These are phyloP conservation scores for Salix viminalis DNA, from an alignment of 345 rosid species.

Conservation along the genomic window DNA sequence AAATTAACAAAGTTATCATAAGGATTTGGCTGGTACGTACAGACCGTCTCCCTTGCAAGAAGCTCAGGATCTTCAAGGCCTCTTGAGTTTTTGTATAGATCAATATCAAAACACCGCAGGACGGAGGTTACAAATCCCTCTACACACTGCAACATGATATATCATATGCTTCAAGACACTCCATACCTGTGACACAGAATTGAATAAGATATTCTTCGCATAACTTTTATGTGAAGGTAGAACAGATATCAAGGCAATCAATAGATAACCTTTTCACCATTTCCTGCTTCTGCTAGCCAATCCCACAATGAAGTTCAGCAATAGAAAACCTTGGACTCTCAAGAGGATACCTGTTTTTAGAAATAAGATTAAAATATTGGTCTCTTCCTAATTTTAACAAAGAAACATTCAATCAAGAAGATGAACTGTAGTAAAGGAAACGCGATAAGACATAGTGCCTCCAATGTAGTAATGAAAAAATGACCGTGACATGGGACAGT, in stretches of 20 bases:
- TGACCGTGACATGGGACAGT: neutral
- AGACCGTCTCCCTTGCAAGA: conserved; percentile 95
- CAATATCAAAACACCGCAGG: conserved; percentile 76
- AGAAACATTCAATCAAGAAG: neutral
- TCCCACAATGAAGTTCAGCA: neutral
- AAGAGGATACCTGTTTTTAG: conserved; percentile 4
- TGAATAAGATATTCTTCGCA: neutral
- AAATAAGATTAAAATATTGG: conserved; percentile 1
- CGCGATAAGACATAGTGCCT: neutral
- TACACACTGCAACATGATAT: conserved; percentile 90
- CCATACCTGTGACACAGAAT: conserved; percentile 56
- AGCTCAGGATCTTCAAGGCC: conserved; percentile 91
- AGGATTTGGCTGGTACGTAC: conserved; percentile 43
- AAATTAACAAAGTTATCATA: conserved; percentile 1
- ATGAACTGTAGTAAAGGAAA: neutral
- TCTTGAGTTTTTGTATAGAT: conserved; percentile 60
- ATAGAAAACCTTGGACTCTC: neutral
- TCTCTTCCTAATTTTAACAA: neutral
- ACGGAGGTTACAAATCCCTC: conserved; percentile 66
- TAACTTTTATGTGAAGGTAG: conserved; percentile 10
- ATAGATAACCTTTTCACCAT: conserved; percentile 55
- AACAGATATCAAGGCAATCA: neutral
- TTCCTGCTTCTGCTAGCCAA: conserved; percentile 25
- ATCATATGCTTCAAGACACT: conserved; percentile 50
- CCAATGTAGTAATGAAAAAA: neutral